Percentiles rank a stretch among this genome's conserved stretches.
Conservation (phyloP, 75 land plant species). For the Pinus taeda region DNA sequence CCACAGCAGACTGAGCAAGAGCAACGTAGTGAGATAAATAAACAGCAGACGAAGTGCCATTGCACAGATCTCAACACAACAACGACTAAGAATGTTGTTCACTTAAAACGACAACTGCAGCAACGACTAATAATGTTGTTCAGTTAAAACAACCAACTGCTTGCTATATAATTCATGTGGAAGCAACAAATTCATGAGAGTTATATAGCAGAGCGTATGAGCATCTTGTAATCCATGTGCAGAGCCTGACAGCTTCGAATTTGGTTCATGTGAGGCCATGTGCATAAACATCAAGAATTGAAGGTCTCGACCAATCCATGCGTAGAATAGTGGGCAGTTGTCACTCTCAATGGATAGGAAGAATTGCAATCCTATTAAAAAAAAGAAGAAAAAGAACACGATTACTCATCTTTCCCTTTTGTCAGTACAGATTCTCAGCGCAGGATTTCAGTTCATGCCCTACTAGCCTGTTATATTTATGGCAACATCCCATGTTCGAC, state of each 20-base stretch:
- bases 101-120: neutral
- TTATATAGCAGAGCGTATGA: neutral
- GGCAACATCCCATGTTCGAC: no score
- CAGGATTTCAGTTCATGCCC: no score
- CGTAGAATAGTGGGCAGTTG: no score
- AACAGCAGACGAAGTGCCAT: neutral
- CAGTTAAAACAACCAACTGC: neutral
- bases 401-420: no score
- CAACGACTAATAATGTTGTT: neutral
- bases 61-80: neutral
- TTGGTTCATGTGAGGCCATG: neutral
- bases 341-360: no score
- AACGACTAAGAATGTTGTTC: neutral
- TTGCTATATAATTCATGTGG: no score
- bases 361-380: no score
- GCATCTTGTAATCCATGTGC: neutral
- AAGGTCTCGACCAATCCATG: no score
- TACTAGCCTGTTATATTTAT: no score
- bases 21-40: neutral
- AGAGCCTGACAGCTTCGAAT: neutral
- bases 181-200: no score
- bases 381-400: no score
- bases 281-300: neutral
- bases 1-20: slow-evolving; percentile 1
- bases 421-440: no score